These are phyloP conservation scores for Magnolia sinica DNA, from an alignment of 164 flowering plant species.

Conservation along the genomic window DNA sequence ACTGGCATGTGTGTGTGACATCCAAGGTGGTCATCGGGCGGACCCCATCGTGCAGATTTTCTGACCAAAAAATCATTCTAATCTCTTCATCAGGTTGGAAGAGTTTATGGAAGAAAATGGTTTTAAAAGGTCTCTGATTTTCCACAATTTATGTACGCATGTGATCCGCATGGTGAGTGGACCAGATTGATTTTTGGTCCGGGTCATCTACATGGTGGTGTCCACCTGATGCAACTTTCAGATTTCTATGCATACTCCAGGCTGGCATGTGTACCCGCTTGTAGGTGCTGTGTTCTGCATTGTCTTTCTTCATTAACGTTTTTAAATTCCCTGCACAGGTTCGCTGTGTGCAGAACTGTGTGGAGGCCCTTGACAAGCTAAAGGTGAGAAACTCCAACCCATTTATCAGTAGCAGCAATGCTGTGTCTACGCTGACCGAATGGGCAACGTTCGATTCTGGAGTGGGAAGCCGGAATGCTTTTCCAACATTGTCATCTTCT, in stretches of 20 bases:
- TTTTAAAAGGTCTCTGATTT: no score
- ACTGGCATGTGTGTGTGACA: background rate
- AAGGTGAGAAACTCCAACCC: conserved; percentile 30
- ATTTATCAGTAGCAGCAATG: background rate
- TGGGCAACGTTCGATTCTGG: conserved; percentile 62
- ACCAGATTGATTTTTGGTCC: no score
- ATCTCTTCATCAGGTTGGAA: background rate
- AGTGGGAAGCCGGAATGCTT: conserved; percentile 51
- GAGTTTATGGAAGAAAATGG: background rate
- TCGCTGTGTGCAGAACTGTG: conserved; percentile 32
- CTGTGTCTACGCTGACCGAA: conserved; percentile 15
- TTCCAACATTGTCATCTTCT: conserved; percentile 38
- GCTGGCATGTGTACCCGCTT: no score
- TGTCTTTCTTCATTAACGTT: background rate
- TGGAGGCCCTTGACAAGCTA: conserved; percentile 24
- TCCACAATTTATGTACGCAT: no score
- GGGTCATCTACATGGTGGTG: no score
- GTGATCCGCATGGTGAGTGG: no score
- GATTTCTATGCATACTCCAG: no score
- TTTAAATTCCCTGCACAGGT: conserved; percentile 20
- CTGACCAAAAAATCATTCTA: background rate
- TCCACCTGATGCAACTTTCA: no score
- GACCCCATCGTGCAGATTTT: background rate
- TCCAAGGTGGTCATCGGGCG: background rate
- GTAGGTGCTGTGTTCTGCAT: background rate